phyloP scores from a whole-genome alignment of 148 eudicot genomes.

The Vaccinium vitisidaea region DNA sequence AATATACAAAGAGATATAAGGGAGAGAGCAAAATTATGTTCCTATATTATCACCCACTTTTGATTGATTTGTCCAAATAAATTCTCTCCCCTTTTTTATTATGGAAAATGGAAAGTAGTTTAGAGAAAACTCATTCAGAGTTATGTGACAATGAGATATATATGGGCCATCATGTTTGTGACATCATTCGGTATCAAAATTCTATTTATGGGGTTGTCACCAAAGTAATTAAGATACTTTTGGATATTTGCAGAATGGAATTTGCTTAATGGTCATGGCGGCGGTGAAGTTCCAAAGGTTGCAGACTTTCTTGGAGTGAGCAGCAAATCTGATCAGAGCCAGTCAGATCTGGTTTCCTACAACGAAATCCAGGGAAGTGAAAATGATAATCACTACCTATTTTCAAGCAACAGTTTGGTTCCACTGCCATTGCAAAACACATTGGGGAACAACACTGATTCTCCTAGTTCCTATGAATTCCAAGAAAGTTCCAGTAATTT shows the following conservation, averaged over 20 bases:
- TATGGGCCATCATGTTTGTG: neutral
- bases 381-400: slow-evolving; percentile 43
- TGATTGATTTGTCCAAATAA: neutral
- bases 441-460: slow-evolving; percentile 12
- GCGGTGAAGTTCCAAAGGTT: slow-evolving; percentile 67
- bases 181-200: neutral
- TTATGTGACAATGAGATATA: neutral
- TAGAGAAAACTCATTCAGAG: neutral
- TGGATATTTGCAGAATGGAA: slow-evolving; percentile 60
- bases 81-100: neutral
- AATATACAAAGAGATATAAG: too few species aligned
- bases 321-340: slow-evolving; percentile 61
- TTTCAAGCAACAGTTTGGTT: slow-evolving; percentile 31
- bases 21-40: too few species aligned
- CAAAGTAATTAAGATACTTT: neutral
- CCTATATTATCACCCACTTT: too few species aligned
- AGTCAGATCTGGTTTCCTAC: slow-evolving; percentile 54
- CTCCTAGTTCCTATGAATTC: slow-evolving; percentile 33
- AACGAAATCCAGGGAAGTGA: slow-evolving; percentile 51
- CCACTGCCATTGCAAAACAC: slow-evolving; percentile 44
- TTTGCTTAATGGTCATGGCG: slow-evolving; percentile 54
- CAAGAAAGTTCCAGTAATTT: slow-evolving; percentile 68
- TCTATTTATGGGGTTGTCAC: neutral
- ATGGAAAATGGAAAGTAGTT: neutral
- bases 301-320: slow-evolving; percentile 93